Evolutionary conservation across 2,329 filamentous ascomycete genomes (phyloP), one percentile per base, ranked within the genome.

Genomic region (Mycogone perniciosa): DNA sequence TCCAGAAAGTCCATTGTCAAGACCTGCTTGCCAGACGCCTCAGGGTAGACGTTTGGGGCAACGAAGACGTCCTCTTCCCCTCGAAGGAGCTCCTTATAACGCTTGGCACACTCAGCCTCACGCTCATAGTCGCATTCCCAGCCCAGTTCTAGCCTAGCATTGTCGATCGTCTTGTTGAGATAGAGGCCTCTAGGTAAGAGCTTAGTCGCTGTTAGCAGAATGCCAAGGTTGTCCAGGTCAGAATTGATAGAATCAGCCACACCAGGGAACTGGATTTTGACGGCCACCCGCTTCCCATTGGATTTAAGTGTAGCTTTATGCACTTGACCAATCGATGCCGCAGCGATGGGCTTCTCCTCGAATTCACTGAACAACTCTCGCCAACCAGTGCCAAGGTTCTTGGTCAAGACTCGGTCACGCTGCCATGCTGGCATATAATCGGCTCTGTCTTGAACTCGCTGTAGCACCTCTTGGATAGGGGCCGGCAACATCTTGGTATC

Each of bases 341-440:
- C 93, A 1, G 95, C 93, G 53, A 99, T 88, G 1, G 93, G 93
- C 53, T 85, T 85, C 57, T 97, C 93, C 38, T 95, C 87, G 60
- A 99, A 99, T 4, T 84, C 81, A 20, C 76, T 76, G 61, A 92
- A 99, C 1, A 96, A 71, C 1, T 89, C 81, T 44, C 89, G 81
- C 93, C 93, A 99, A 48, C 92, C 79, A 0, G 80, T 62, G 0
- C 93, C 93, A 0, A 99, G 77, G 61, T 95, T 95, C 5, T 79
- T 75, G 0, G 75, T 68, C 6, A 99, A 77, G 0, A 99, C 92
- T 53, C 85, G 83, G 66, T 99, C 85, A 8, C 93, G 85, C 67
- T 99, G 93, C 66, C 85, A 96, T 2, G 89, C 80, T 0, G 93
- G 93, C 93, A 99, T 99, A 68, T 97, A 99, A 68, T 99, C 92